Evolutionary conservation across 2,329 filamentous ascomycete species (phyloP), one percentile per base, ranked within the genome.

Genomic region (Alternaria sp.): DNA sequence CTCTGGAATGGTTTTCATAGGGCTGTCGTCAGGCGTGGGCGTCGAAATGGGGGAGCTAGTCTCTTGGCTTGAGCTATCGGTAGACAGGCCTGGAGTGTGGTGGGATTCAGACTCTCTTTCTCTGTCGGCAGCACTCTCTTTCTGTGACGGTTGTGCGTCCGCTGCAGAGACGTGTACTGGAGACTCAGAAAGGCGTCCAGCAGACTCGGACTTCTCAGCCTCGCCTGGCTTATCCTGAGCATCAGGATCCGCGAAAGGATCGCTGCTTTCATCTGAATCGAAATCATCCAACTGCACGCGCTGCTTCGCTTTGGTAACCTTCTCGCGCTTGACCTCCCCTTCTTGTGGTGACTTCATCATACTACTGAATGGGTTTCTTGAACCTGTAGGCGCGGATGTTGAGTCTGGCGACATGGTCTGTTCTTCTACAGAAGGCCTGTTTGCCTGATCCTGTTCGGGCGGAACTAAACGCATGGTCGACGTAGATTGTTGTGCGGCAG

Each of bases 281-380:
- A 91, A 90, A 67, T 92, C 90, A 72, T 93, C 91, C 12, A 93
- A 83, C 58, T 90, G 89, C 65, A 90, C 84, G 23, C 90, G 87
- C 15, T 87, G 82, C 66, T 88, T 89, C 2, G 89, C 86, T 68
- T 86, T 85, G 61, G 84, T 87, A 46, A 86, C 83, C 77, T 88
- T 88, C 61, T 85, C 82, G 18, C 86, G 86, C 72, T 85, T 87
- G 3, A 83, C 72, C 43, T 88, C 87, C 44, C 75, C 80, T 57
- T 78, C 66, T 72, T 74, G 76, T 78, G 69, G 63, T 74, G 76
- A 14, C 43, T 77, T 73, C 78, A 76, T 74, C 75, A 80, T 58
- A 2, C 12, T 33, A 25, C 53, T 66, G 54, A 72, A 71, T 14
- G 68, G 68, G 83, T 75, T 75, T 47, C 71, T 71, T 23, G 78